These are phyloP conservation scores for Cicer cuneatum DNA, from an alignment of 306 rosid species.

Conservation along the genomic window DNA sequence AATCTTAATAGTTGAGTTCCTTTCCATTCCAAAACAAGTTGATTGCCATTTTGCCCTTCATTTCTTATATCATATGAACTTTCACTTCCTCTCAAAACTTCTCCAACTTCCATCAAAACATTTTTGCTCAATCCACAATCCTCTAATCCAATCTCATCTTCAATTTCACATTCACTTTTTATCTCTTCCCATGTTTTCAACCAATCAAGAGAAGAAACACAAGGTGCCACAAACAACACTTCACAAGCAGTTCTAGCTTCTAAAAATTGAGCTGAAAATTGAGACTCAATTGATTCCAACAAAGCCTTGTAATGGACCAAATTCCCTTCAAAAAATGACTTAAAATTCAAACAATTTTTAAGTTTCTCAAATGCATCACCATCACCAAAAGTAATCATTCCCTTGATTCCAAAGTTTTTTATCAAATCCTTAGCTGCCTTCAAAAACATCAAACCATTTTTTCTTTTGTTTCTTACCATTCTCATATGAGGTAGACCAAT, in stretches of 20 bases:
- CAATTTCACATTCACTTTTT: slow-evolving; percentile 30
- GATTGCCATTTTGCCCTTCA: slow-evolving; percentile 53
- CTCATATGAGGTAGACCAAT: slow-evolving; percentile 62
- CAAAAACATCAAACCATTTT: slow-evolving; percentile 51
- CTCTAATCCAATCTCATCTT: slow-evolving; percentile 39
- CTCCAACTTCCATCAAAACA: slow-evolving; percentile 53
- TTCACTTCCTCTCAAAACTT: slow-evolving; percentile 51
- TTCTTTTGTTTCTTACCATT: slow-evolving; percentile 49
- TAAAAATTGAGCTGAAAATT: slow-evolving; percentile 46
- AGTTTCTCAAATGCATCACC: slow-evolving; percentile 53
- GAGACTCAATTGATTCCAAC: slow-evolving; percentile 59
- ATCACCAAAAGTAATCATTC: slow-evolving; percentile 63
- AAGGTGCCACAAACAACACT: slow-evolving; percentile 59
- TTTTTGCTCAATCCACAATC: slow-evolving; percentile 55
- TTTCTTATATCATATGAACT: slow-evolving; percentile 50
- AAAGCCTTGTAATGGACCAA: slow-evolving; percentile 60
- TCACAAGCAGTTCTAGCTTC: slow-evolving; percentile 69
- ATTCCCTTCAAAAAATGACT: slow-evolving; percentile 57
- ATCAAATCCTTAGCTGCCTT: slow-evolving; percentile 58
- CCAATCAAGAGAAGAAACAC: slow-evolving; percentile 56
- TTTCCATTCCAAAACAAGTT: slow-evolving; percentile 61
- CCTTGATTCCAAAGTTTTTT: slow-evolving; percentile 38
- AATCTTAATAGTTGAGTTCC: slow-evolving; percentile 59
- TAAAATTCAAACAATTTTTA: slow-evolving; percentile 50
- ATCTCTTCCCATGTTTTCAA: slow-evolving; percentile 57